Base-by-base conservation (phyloP, 495 filamentous ascomycete genomes). In the Emericellopsis terricola region DNA sequence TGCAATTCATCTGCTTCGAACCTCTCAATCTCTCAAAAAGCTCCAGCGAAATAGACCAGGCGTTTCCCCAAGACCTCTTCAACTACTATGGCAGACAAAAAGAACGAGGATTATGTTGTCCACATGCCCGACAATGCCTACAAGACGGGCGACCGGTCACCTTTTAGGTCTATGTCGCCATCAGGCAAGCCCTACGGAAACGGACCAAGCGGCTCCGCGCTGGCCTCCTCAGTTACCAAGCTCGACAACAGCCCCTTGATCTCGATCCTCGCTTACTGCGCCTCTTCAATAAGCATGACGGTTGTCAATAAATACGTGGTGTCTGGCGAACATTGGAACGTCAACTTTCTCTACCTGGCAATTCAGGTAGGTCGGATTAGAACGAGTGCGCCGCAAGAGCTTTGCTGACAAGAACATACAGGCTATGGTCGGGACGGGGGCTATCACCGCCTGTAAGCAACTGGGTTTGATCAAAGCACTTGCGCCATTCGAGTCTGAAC, bases 251-350 rank as follows among this genome's bases (percentile, higher is more conserved):
- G 70, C 49, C 80, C 87, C 8, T 55, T 71, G 23, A 50, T 89
- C 7, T 80, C 87, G 8, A 81, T 99, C 41, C 49, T 94, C 33
- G 73, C 78, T 15, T 99, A 99, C 62, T 99, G 89, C 59, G 66
- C 73, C 44, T 78, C 89, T 33, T 94, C 86, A 4, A 99, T 99
- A 43, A 64, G 87, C 54, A 99, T 99, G 89, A 99, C 91, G 26
- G 77, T 93, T 16, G 92, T 89, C 59, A 99, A 99, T 62, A 99
- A 99, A 69, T 99, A 89, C 52, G 85, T 94, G 32, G 66, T 99
- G 19, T 92, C 82, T 20, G 91, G 89, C 19, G 57, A 68, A 10
- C 70, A 80, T 41, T 99, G 89, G 64, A 99, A 99, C 57, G 53
- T 99, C 44, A 96, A 94, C 56, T 96, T 96, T 61, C 83, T 96